These are phyloP conservation scores for Scorias spongiosa DNA, from an alignment of 2,329 filamentous ascomycete genomes.

Conservation along the genomic window DNA sequence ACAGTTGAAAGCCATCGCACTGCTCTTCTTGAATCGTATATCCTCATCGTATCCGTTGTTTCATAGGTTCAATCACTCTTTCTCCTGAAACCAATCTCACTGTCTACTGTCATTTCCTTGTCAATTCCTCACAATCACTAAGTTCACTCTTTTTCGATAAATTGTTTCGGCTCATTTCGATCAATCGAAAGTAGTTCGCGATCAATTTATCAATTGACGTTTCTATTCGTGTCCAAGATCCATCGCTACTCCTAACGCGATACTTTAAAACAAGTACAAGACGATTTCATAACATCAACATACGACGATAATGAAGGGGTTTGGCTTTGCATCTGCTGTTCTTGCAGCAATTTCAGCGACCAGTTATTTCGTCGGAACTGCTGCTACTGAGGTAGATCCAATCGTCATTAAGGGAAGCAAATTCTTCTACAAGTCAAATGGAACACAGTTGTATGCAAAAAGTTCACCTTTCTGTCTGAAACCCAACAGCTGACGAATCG, in stretches of 20 bases:
- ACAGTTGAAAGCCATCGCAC: too few species aligned
- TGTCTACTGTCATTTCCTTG: too few species aligned
- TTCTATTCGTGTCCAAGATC: background rate
- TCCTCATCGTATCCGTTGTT: too few species aligned
- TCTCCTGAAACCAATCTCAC: too few species aligned
- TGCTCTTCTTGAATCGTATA: too few species aligned
- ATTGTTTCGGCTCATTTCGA: background rate
- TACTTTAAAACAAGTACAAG: background rate
- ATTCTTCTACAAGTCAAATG: slow-evolving; percentile 79
- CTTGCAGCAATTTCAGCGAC: slow-evolving; percentile 36
- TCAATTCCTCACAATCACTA: background rate
- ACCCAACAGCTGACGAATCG: background rate
- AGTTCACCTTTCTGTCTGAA: background rate
- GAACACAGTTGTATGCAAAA: slow-evolving; percentile 48
- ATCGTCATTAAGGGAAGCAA: slow-evolving; percentile 66
- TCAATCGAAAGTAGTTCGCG: background rate
- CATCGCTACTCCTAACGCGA: slow-evolving; percentile 13
- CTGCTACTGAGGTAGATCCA: slow-evolving; percentile 42
- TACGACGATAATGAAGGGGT: slow-evolving; percentile 34
- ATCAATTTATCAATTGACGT: background rate
- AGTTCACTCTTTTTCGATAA: background rate
- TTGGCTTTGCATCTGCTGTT: slow-evolving; percentile 31
- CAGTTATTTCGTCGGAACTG: slow-evolving; percentile 18
- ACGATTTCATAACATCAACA: too few species aligned
- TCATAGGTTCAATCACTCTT: too few species aligned